Base-by-base conservation (phyloP, 208 protist species). In the Trypanosoma cruzi region DNA sequence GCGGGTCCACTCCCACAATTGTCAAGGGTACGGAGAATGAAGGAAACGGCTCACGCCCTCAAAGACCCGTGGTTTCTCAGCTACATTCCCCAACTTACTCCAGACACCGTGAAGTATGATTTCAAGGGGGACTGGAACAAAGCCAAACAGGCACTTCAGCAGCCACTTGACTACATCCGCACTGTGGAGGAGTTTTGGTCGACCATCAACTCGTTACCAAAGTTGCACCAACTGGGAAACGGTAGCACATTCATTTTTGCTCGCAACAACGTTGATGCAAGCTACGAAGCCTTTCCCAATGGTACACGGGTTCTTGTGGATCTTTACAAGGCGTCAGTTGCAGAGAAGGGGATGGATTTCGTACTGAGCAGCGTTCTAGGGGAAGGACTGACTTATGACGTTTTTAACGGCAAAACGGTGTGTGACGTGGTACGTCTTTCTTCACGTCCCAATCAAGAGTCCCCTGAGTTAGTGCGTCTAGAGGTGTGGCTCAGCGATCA, bases 101-200 rank as follows among this genome's bases (percentile, higher is more conserved):
- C 75, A 6, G 82, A 92, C 29, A 79, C 84, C 50, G 88, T 95
- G 31, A 84, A 79, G 62, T 85, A 75, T 6, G 79, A 94, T 42
- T 93, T 84, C 72, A 90, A 91, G 36, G 87, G 87, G 26, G 87
- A 96, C 77, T 96, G 91, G 89, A 85, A 90, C n/a, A 52, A 84
- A n/a, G 91, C 89, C 1, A 68, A 86, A 31, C 77, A 89, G 75
- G 75, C 86, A 52, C 73, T 82, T 11, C 82, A 84, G 55, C 85
- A 92, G 72, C 80, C 77, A 31, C 79, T 96, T 32, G 91, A 96
- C 79, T 94, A 84, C 73, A 78, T 96, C 42, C 86, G 75, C 14
- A 88, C 84, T 28, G 89, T 96, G 34, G 88, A 96, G 70, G 91
- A 96, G 79, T 69, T 94, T 26, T 96, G 91, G 89, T 96, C 91